phyloP scores from a whole-genome alignment of 371 early-diverging fungal species.

The Lichtheimia corymbifera region DNA sequence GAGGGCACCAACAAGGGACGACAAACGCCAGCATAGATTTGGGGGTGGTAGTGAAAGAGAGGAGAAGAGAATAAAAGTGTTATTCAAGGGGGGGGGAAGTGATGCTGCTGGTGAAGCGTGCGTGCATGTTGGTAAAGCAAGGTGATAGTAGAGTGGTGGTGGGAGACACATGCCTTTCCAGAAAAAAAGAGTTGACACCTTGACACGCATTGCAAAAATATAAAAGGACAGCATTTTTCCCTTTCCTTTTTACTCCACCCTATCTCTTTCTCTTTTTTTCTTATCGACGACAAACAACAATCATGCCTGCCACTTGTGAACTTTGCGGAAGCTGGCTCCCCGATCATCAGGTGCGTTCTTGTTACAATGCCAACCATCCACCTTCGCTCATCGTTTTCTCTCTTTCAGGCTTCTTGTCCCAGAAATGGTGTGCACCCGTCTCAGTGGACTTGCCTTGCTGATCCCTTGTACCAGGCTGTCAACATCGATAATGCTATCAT shows the following conservation, averaged over 20 bases:
- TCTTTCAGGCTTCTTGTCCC: slow-evolving; percentile 23
- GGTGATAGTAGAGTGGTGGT: not conserved
- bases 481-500: no score
- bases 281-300: not conserved
- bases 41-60: not conserved
- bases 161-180: slow-evolving; percentile 2
- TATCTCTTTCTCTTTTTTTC: not conserved
- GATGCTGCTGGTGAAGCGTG: not conserved
- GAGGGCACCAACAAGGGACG: no score
- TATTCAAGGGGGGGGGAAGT: not conserved
- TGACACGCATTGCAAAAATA: not conserved
- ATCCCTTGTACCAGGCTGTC: not conserved
- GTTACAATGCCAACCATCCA: not conserved
- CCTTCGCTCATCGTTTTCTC: not conserved
- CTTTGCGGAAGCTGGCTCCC: slow-evolving; percentile 33
- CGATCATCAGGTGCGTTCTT: slow-evolving; percentile 20
- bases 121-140: no score
- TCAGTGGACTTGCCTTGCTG: slow-evolving; percentile 21
- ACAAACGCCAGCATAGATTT: not conserved
- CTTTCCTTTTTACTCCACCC: not conserved
- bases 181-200: slow-evolving; percentile 4
- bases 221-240: slow-evolving; percentile 1
- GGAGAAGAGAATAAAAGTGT: not conserved
- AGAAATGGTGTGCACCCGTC: slow-evolving; percentile 33
- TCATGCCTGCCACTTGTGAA: slow-evolving; percentile 31